phyloP scores from a whole-genome alignment of 2,329 filamentous ascomycete species.

The Trichoderma cornu-damae region DNA sequence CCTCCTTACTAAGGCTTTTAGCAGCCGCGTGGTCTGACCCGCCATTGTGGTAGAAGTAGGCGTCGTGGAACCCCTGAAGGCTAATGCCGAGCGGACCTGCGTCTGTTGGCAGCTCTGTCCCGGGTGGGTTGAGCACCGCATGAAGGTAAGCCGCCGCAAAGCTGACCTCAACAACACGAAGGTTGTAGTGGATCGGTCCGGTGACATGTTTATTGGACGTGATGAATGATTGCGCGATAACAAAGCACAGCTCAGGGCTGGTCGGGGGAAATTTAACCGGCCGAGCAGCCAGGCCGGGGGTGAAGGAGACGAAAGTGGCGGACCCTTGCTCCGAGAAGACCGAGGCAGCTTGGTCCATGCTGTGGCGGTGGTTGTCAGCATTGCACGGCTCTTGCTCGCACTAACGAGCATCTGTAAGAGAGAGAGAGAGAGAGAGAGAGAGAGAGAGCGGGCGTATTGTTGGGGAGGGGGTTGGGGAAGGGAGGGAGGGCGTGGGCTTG shows the following conservation, averaged over 20 bases:
- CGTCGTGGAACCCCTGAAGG: constrained; percentile 80
- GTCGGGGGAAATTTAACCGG: constrained; percentile 79
- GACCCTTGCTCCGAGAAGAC: constrained; percentile 85
- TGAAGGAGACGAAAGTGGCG: constrained; percentile 86
- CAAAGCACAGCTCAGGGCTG: constrained; percentile 77
- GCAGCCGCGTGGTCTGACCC: constrained; percentile 38
- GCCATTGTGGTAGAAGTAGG: constrained; percentile 59
- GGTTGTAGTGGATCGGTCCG: constrained; percentile 90
- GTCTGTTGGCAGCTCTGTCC: constrained; percentile 65
- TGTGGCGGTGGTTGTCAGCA: constrained; percentile 31
- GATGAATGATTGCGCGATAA: constrained; percentile 93
- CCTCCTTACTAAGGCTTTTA: constrained; percentile 44
- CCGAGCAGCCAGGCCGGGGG: constrained; percentile 67
- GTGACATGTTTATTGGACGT: constrained; percentile 92
- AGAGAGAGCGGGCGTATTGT: neutral
- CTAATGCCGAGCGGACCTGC: constrained; percentile 76
- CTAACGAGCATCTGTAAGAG: neutral
- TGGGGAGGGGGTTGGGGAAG: neutral
- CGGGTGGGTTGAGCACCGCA: constrained; percentile 51
- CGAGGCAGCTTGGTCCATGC: constrained; percentile 96
- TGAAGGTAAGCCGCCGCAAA: constrained; percentile 71
- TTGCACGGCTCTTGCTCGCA: neutral
- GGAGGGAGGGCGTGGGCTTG: neutral
- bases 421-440: neutral
- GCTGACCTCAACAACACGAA: constrained; percentile 92